Conservation (phyloP, 2,329 filamentous ascomycete species). For the Trichoderma gracile region DNA sequence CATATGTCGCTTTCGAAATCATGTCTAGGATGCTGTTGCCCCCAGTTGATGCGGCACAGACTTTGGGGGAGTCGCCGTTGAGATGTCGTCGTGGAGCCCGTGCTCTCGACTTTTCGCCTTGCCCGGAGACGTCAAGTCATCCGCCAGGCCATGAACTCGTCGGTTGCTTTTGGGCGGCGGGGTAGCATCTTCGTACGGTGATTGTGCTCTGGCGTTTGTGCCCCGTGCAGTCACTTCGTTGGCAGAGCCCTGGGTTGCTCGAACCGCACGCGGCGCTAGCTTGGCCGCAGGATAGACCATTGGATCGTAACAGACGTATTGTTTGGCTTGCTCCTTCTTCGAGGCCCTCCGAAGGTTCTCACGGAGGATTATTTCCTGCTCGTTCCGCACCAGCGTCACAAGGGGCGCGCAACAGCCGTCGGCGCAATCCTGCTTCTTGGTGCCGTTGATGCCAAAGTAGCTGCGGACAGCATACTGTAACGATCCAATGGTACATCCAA, state of each 20-base stretch:
- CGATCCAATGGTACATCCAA: slow-evolving; percentile 33
- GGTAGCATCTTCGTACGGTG: background rate
- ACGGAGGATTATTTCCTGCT: slow-evolving; percentile 39
- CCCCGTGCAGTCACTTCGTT: background rate
- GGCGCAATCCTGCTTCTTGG: slow-evolving; percentile 29
- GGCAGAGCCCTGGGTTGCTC: background rate
- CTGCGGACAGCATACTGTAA: slow-evolving; percentile 38
- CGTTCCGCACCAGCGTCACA: slow-evolving; percentile 34
- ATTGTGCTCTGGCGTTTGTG: background rate
- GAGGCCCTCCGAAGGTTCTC: slow-evolving; percentile 29
- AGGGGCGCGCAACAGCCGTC: slow-evolving; percentile 36
- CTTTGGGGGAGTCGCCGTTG: background rate
- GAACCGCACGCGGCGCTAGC: background rate
- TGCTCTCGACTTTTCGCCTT: slow-evolving; percentile 16
- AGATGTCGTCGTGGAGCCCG: slow-evolving; percentile 24
- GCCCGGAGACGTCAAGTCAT: slow-evolving; percentile 14
- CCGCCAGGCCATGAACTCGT: slow-evolving; percentile 24
- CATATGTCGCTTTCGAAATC: slow-evolving; percentile 12
- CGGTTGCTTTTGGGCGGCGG: background rate
- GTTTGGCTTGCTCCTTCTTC: background rate
- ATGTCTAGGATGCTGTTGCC: background rate
- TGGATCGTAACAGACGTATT: background rate
- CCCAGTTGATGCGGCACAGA: slow-evolving; percentile 23
- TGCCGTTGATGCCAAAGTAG: slow-evolving; percentile 39
- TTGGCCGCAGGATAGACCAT: background rate